Conservation (phyloP, 2,329 filamentous ascomycete genomes). For the Fusarium xylarioides region DNA sequence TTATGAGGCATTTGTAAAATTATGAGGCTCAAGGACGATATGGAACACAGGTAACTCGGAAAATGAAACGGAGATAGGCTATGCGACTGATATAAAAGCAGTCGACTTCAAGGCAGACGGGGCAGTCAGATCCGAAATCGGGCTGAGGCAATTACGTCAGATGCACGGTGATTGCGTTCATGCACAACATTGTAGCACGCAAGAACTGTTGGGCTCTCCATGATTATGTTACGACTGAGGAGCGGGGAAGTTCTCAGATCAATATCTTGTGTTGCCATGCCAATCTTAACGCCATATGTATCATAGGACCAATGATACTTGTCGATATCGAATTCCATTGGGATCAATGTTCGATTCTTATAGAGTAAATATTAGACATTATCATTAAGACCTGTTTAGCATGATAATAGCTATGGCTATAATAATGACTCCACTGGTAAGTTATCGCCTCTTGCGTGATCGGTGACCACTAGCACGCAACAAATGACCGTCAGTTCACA, state of each 20-base stretch:
- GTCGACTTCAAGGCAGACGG: neutral
- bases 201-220: neutral
- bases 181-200: neutral
- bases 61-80: neutral
- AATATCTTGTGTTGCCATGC: neutral
- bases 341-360: too few relatives aligned
- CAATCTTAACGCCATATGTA: neutral
- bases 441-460: neutral
- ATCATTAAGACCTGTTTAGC: neutral
- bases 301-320: neutral
- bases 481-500: neutral
- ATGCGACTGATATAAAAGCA: neutral
- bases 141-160: neutral
- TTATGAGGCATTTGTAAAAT: neutral
- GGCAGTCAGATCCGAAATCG: neutral
- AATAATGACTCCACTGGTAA: neutral
- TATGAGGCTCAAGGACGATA: fast-evolving
- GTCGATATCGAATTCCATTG: neutral
- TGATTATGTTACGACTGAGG: neutral
- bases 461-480: neutral
- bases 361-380: too few relatives aligned
- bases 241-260: neutral
- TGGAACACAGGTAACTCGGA: neutral
- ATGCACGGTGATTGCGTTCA: neutral
- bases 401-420: neutral